Base-by-base conservation (phyloP, 495 filamentous ascomycete genomes). In the Thermochaetoides thermophila region DNA sequence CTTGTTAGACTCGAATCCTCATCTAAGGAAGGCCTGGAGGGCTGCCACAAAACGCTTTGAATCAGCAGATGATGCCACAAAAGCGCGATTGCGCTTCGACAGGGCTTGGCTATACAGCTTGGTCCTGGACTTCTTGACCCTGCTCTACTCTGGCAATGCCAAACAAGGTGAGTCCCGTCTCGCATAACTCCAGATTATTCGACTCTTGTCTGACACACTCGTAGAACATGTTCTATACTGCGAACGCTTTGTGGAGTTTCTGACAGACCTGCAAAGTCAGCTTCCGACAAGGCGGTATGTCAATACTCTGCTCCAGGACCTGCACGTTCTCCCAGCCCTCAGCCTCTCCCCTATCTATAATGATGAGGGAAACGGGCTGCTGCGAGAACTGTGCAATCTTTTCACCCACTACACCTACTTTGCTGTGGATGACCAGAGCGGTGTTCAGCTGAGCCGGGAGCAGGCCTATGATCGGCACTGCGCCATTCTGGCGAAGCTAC, bases 221-320 rank as follows among this genome's bases (percentile, higher is more conserved):
- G 32, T 53, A 50, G 81, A 84, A 25, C 75, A 81, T 37, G 44
- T 86, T 17, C 59, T 71, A 5, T 96, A 96, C 52, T 94, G 86
- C 50, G 87, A 96, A 56, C 70, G 86, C 12, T 89, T 96, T 46
- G 49, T 96, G 16, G 89, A 99, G 53, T 74, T 96, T 16, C 59
- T 96, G 39, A 78, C 80, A 3, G 89, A 99, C 51, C 61, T 99
- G 14, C 71, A 86, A 53, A 93, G 87, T 47, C 89, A 99, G 50
- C 64, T 95, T 26, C 89, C 89, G 12, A 99, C 89, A 4, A 69
- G 89, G 44, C 73, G 91, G 55, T 94, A 95, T 46, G 81, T 91
- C 47, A 96, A 94, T 52, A 76, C 82, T 2, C 64, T 99, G 15
- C 52, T 95, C n/a, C 76, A 81, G 46, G 91, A 99, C 53, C 60